These are phyloP conservation scores for Mallotus repandus DNA, from an alignment of 441 rosid genomes.

Conservation along the genomic window DNA sequence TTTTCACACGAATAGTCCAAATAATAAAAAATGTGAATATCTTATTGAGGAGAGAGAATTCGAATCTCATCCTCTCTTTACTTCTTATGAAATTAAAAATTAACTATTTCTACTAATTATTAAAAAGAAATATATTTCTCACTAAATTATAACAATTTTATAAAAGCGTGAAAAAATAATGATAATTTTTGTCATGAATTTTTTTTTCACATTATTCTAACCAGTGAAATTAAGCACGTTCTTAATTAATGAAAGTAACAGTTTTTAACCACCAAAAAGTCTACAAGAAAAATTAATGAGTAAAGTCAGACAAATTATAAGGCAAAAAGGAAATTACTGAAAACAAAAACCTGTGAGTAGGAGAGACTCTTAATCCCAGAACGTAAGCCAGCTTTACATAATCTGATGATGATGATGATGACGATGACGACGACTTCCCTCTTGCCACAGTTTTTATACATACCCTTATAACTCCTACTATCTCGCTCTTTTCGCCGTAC, in stretches of 20 bases:
- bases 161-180: neutral
- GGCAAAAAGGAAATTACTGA: neutral
- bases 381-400: conserved; percentile 53
- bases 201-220: neutral
- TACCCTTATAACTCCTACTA: conserved; percentile 72
- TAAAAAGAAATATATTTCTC: too few species aligned
- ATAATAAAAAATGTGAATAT: too few species aligned
- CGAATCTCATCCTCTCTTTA: too few species aligned
- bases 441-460: conserved; percentile 61
- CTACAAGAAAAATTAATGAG: neutral
- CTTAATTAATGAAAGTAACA: neutral
- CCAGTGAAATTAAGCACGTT: neutral
- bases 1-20: too few species aligned
- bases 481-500: conserved; percentile 48
- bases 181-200: neutral
- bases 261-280: neutral
- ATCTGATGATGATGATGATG: conserved; percentile 23
- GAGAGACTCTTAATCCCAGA: conserved; percentile 71
- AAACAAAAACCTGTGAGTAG: conserved; percentile 47
- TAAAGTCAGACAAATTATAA: neutral
- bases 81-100: too few species aligned
- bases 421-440: conserved; percentile 22
- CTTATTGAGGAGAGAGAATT: too few species aligned
- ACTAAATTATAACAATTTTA: too few species aligned
- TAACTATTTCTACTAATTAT: too few species aligned